Evolutionary conservation across 2,329 filamentous ascomycete genomes (phyloP), one percentile per base, ranked within the genome.

Genomic region (Aulographum hederae): DNA sequence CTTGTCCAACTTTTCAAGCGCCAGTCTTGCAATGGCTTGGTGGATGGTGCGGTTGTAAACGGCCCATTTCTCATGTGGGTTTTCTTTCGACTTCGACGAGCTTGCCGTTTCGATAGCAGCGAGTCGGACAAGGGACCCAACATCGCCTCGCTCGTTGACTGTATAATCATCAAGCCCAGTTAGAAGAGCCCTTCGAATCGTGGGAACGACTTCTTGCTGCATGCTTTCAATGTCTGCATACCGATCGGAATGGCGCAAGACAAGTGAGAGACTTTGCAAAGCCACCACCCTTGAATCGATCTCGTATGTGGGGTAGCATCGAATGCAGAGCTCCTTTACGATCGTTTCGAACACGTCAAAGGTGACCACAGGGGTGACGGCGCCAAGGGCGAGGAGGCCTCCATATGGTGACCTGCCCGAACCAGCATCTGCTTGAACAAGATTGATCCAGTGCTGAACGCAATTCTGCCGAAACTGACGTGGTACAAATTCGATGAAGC

Each of bases 1-100:
- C 38, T 81, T 78, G 50, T 95, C 86, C 2, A 95, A 64, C 48
- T 92, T 94, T 53, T 98, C 89, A 1, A 79, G 69, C 2, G 82
- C 74, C 11, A 95, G 63, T 2, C 84, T 69, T 19, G 80, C 58
- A 3, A 69, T 47, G 29, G 58, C 56, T 11, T 46, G 44, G 26
- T 46, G 42, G n/a, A 56, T 15, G 6, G 11, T 32, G 3, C 3
- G 19, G 3, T 29, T 30, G n/a, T 17, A 14, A 14, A 28, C 8
- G 8, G 8, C 15, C 27, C 27, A 28, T 17, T 16, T 13, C 16
- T 13, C 16, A 10, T 13, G 21, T 10, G 10, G 21, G 13, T 13
- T 13, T 10, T 25, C 10, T 25, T 10, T 13, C 13, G 10, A 13
- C 21, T n/a, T n/a, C n/a, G n/a, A n/a, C n/a, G n/a, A n/a, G n/a